Percentiles rank a stretch among this genome's conserved stretches.
Conservation (phyloP, 2,329 filamentous ascomycete species). For the Fusarium sp. region DNA sequence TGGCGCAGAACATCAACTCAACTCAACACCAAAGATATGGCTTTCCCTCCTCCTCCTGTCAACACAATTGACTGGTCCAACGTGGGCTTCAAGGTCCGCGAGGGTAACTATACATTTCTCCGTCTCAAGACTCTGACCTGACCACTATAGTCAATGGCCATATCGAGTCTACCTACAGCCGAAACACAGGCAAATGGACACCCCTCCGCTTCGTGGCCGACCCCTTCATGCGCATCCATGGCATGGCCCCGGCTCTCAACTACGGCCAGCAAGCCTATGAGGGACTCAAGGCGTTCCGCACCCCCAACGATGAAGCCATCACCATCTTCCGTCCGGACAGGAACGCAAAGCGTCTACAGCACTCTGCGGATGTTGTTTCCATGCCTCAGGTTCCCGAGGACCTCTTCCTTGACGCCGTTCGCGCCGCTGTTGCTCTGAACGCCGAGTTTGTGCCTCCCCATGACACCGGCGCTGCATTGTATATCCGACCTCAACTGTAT, state of each 20-base stretch:
- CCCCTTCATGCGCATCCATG: constrained; percentile 88
- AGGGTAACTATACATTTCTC: constrained; percentile 65
- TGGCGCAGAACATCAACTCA: constrained; percentile 1
- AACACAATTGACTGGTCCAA: constrained; percentile 92
- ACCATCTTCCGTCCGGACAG: constrained; percentile 87
- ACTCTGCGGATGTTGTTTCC: constrained; percentile 83
- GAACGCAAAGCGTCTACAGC: constrained; percentile 85
- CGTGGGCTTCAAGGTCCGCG: constrained; percentile 90
- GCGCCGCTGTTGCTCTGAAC: constrained; percentile 85
- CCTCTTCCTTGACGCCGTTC: constrained; percentile 78
- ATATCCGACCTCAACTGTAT: constrained; percentile 88
- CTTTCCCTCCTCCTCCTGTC: constrained; percentile 80
- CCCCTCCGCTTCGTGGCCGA: constrained; percentile 80
- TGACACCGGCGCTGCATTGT: constrained; percentile 88
- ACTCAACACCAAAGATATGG: not conserved
- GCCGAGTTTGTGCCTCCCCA: constrained; percentile 92
- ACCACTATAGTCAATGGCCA: constrained; percentile 81
- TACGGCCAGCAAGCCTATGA: constrained; percentile 99
- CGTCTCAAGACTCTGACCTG: not conserved
- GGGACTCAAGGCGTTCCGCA: constrained; percentile 95
- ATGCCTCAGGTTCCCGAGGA: constrained; percentile 82
- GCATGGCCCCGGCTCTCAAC: constrained; percentile 94
- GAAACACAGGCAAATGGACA: constrained; percentile 78
- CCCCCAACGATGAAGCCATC: constrained; percentile 73
- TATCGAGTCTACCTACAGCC: constrained; percentile 85